phyloP scores from a whole-genome alignment of 495 filamentous ascomycete genomes.

The Podospora tetraspora region DNA sequence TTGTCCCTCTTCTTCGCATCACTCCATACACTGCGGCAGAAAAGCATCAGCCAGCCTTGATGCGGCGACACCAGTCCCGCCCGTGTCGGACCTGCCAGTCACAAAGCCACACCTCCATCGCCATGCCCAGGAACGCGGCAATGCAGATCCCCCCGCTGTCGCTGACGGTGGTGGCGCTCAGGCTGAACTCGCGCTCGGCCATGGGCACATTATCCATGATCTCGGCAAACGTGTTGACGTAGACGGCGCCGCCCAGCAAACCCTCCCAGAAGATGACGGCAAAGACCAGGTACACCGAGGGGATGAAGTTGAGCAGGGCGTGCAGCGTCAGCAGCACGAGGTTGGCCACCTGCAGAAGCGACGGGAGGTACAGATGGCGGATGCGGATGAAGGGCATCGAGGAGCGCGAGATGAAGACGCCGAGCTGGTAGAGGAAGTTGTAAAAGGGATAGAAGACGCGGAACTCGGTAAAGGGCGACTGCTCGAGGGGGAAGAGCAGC shows the following conservation, averaged over 20 bases:
- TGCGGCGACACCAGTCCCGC: conserved; percentile 64
- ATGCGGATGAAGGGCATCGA: conserved; percentile 82
- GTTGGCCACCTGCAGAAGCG: conserved; percentile 78
- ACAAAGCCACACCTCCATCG: conserved; percentile 78
- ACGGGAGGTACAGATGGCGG: conserved; percentile 73
- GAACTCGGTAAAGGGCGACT: conserved; percentile 72
- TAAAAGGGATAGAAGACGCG: conserved; percentile 90
- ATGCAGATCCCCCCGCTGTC: conserved; percentile 89
- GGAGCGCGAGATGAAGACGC: conserved; percentile 90
- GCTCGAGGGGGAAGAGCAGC: conserved; percentile 72
- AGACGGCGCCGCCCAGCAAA: conserved; percentile 80
- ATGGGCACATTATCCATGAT: conserved; percentile 72
- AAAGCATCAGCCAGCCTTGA: conserved; percentile 28
- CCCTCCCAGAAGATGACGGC: conserved; percentile 92
- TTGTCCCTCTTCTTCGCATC: neutral
- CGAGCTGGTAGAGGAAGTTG: conserved; percentile 84
- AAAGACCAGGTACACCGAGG: conserved; percentile 78
- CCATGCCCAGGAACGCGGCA: conserved; percentile 79
- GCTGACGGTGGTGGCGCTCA: conserved; percentile 85
- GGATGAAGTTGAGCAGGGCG: conserved; percentile 70
- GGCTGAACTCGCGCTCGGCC: conserved; percentile 81
- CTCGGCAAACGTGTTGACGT: conserved; percentile 92
- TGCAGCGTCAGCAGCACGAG: conserved; percentile 69
- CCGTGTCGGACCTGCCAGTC: conserved; percentile 73
- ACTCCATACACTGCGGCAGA: neutral